Evolutionary conservation across 2,329 filamentous ascomycete genomes (phyloP).

Genomic region (Simplicillium aogashimaense): DNA sequence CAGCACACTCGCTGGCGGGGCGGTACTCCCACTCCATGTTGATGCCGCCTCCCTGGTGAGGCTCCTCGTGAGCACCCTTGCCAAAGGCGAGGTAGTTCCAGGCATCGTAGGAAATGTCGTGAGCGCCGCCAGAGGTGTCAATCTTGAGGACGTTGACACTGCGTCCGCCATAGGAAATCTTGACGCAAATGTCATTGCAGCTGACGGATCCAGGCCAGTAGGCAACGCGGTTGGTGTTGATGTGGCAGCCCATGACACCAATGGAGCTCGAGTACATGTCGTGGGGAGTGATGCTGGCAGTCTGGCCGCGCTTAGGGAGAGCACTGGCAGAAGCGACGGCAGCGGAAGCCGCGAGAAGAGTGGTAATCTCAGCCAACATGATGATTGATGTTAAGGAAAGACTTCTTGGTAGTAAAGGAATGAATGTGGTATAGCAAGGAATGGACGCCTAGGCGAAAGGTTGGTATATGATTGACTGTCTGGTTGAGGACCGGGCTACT

Average conservation of each 20-base stretch:
- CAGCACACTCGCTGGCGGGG: conserved; percentile 34
- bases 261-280: conserved; percentile 45
- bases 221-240: conserved; percentile 50
- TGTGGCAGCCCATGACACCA: conserved; percentile 50
- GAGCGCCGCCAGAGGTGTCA: conserved; percentile 43
- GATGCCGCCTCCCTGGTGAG: conserved; percentile 37
- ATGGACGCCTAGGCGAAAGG: too few relatives aligned
- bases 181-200: conserved; percentile 48
- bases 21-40: conserved; percentile 40
- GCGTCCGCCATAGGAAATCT: conserved; percentile 37
- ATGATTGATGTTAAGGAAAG: conserved; percentile 1
- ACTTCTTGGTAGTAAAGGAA: too few relatives aligned
- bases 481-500: too few relatives aligned
- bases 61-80: conserved; percentile 32
- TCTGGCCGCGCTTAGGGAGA: conserved; percentile 15
- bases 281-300: conserved; percentile 40
- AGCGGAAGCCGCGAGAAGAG: conserved; percentile 19
- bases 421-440: too few relatives aligned
- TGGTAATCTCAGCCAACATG: conserved; percentile 17
- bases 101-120: conserved; percentile 52
- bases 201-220: conserved; percentile 46
- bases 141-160: conserved; percentile 47
- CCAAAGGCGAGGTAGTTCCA: conserved; percentile 49
- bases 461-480: too few relatives aligned
- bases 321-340: conserved; percentile 17